These are phyloP conservation scores for Paraphoma sp. DNA, from an alignment of 2,329 filamentous ascomycete genomes.

Conservation along the genomic window DNA sequence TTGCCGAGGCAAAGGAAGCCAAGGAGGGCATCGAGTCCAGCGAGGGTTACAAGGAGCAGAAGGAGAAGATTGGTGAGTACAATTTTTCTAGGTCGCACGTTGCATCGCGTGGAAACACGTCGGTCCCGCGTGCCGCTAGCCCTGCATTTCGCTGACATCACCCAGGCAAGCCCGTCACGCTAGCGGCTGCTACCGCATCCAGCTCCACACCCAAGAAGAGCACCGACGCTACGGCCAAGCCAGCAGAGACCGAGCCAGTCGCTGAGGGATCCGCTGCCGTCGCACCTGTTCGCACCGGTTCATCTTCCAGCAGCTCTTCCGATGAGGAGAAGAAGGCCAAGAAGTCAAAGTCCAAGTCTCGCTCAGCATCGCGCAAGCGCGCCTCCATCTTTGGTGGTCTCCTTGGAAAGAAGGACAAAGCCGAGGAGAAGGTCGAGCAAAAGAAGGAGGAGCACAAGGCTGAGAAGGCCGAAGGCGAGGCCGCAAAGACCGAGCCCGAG, in stretches of 20 bases:
- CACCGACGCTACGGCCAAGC: constrained; percentile 53
- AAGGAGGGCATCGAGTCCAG: constrained; percentile 75
- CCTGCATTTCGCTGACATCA: constrained; percentile 44
- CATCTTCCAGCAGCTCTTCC: constrained; percentile 49
- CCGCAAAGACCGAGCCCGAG: constrained; percentile 43
- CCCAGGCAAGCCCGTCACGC: constrained; percentile 49
- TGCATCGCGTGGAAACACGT: constrained; percentile 25
- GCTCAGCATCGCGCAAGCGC: constrained; percentile 66
- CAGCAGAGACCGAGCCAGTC: constrained; percentile 39
- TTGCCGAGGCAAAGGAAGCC: constrained; percentile 77
- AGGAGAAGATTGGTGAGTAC: constrained; percentile 72
- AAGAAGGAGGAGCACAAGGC: constrained; percentile 42
- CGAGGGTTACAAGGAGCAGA: constrained; percentile 86
- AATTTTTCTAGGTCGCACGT: constrained; percentile 6
- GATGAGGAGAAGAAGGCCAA: constrained; percentile 56
- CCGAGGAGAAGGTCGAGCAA: constrained; percentile 53
- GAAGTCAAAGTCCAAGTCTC: constrained; percentile 63
- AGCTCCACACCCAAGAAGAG: constrained; percentile 56
- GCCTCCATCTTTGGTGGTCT: constrained; percentile 64
- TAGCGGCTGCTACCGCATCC: constrained; percentile 51
- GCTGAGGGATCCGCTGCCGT: constrained; percentile 22
- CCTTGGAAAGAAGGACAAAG: constrained; percentile 66
- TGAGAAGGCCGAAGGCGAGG: constrained; percentile 20
- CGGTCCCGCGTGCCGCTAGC: constrained; percentile 36
- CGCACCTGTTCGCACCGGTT: constrained; percentile 46